Conservation (phyloP, 2,329 filamentous ascomycete species). For the Pseudopyricularia cyperi region DNA sequence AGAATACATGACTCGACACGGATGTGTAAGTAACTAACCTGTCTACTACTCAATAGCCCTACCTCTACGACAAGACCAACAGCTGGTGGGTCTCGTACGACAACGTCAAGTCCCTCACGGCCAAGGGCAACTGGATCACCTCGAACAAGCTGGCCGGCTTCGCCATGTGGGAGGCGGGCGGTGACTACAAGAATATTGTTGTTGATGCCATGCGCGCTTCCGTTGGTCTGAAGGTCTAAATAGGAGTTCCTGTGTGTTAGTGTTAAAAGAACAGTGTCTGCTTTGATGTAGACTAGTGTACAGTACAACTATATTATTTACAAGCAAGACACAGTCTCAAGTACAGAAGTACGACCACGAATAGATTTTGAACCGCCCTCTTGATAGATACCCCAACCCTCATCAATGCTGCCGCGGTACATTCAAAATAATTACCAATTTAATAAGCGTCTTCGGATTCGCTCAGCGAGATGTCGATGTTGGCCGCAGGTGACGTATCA, state of each 20-base stretch:
- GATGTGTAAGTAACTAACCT: not conserved
- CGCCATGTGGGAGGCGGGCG: slow-evolving; percentile 7
- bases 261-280: not conserved
- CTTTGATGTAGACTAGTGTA: too few relatives aligned
- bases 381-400: too few relatives aligned
- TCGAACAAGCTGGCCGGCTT: slow-evolving; percentile 6
- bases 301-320: too few relatives aligned
- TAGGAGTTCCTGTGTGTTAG: not conserved
- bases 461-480: too few relatives aligned
- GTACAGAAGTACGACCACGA: too few relatives aligned
- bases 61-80: slow-evolving; percentile 4
- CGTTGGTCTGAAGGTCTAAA: not conserved
- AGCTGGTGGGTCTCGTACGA: slow-evolving; percentile 8
- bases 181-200: slow-evolving; percentile 9
- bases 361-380: too few relatives aligned
- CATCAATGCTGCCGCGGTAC: too few relatives aligned
- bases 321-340: too few relatives aligned
- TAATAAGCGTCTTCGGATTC: too few relatives aligned
- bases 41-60: slow-evolving; percentile 3
- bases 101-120: slow-evolving; percentile 5
- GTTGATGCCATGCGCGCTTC: slow-evolving; percentile 2
- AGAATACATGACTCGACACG: not conserved
- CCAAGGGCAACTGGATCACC: slow-evolving; percentile 7
- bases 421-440: too few relatives aligned
- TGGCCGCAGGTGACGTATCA: too few relatives aligned